These are phyloP conservation scores for Suillus luteus DNA, from an alignment of 768 basidiomycete genomes.

Conservation along the genomic window DNA sequence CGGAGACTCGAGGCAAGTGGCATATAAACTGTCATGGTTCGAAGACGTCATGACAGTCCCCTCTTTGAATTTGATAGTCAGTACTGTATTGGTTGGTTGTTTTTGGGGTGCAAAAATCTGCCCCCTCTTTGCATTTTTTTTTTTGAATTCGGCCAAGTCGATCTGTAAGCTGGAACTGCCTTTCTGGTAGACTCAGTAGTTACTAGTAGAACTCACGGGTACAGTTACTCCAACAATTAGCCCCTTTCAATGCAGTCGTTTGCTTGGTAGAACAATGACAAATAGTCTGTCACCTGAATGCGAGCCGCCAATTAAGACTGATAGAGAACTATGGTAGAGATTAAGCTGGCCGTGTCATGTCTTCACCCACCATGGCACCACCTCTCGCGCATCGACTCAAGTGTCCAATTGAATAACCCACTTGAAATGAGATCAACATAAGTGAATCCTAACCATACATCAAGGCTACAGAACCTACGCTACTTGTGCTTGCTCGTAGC, in stretches of 20 bases:
- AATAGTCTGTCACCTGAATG: background rate
- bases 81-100: background rate
- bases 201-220: background rate
- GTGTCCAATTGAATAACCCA: background rate
- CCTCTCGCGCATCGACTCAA: background rate
- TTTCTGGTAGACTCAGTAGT: background rate
- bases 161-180: background rate
- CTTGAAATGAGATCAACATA: background rate
- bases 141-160: background rate
- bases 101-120: background rate
- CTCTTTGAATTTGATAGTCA: slow-evolving; percentile 2
- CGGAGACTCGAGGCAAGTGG: background rate
- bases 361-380: background rate
- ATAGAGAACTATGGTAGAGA: background rate
- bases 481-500: slow-evolving; percentile 25
- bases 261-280: background rate
- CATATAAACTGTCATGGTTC: background rate
- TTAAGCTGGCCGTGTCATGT: background rate
- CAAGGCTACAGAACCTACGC: slow-evolving; percentile 3
- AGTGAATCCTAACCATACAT: background rate
- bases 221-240: background rate
- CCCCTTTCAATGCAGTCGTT: background rate
- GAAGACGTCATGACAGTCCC: background rate
- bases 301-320: background rate
- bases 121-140: background rate